Conservation (phyloP, 352 stramenopile genomes). For the Vaucheria bursata region DNA sequence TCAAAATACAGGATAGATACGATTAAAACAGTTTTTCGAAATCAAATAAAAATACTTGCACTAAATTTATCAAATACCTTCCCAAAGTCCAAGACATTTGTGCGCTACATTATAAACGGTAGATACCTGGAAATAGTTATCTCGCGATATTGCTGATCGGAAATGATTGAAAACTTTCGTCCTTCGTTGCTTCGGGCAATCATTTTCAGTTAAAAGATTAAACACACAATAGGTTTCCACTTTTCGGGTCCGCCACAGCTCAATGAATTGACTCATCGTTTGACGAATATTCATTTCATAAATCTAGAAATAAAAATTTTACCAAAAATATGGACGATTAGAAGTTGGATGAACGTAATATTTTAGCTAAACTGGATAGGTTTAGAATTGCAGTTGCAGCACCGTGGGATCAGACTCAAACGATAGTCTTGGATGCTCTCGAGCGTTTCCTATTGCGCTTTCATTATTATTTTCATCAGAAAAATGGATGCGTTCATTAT, state of each 20-base stretch:
- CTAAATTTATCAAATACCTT: slow-evolving; percentile 19
- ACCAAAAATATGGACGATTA: neutral
- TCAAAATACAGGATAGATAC: neutral
- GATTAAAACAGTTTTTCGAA: neutral
- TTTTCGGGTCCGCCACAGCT: slow-evolving; percentile 28
- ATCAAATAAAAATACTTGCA: neutral
- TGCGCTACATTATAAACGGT: slow-evolving; percentile 40
- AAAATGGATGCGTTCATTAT: no score
- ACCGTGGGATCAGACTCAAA: no score
- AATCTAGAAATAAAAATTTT: slow-evolving; percentile 7
- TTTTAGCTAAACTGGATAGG: no score
- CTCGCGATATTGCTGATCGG: slow-evolving; percentile 18
- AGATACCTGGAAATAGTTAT: slow-evolving; percentile 25
- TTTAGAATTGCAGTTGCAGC: no score
- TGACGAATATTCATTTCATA: slow-evolving; percentile 42
- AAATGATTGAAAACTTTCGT: slow-evolving; percentile 41
- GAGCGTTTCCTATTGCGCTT: no score
- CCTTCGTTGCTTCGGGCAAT: slow-evolving; percentile 26
- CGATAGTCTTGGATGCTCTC: no score
- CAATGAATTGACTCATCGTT: slow-evolving; percentile 37
- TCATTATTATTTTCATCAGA: no score
- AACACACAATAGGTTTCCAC: slow-evolving; percentile 37
- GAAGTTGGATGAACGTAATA: no score
- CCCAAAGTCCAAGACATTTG: slow-evolving; percentile 23
- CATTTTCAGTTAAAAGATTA: slow-evolving; percentile 39